Evolutionary conservation across 495 filamentous ascomycete species (phyloP), one percentile per base, ranked within the genome.

Genomic region (Podospora pseudopauciseta): DNA sequence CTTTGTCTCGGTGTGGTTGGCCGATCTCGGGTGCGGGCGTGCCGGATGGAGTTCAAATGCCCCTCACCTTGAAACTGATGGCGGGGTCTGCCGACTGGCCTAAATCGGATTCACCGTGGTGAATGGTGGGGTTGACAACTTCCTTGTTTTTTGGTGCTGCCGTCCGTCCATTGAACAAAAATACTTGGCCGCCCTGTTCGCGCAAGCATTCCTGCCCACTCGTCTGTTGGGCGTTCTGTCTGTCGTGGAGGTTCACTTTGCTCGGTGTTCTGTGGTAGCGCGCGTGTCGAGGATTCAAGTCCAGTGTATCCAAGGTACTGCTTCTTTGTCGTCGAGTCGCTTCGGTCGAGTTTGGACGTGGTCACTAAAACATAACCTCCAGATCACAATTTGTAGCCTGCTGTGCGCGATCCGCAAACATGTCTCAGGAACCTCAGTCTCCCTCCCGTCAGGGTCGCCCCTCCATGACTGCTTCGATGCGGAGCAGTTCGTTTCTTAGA

Each of bases 401-500:
- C 56, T 20, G 19, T 9, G 23, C 27, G 53, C 19, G 27, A 68
- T 15, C 60, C 39, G 26, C 27, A 67, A 64, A 55, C 70, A 83
- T 81, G 80, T 78, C 78, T 63, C 75, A 72, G 58, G 70, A 77
- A 70, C 73, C 75, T 60, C 73, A 63, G 64, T 34, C 64, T 63
- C 68, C 79, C 64, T 20, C 74, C 15, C 76, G 71, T 60, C 76
- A 73, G 62, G 64, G 60, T 30, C 79, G 85, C 27, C 85, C 85
- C 9, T 80, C 80, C 61, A 72, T 87, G 69, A 78, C 77, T 30
- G 70, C 76, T 23, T 73, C 77, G 23, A 83, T 91, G 82, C 85
- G 88, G 66, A 89, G 87, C 78, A 84, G 84, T 71, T 91, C 89
- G 44, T 91, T 89, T 77, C 83, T 92, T 49, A 82, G 87, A 61